phyloP scores from a whole-genome alignment of 805 yeast genomes.

The Pichia thaimueangensis region DNA sequence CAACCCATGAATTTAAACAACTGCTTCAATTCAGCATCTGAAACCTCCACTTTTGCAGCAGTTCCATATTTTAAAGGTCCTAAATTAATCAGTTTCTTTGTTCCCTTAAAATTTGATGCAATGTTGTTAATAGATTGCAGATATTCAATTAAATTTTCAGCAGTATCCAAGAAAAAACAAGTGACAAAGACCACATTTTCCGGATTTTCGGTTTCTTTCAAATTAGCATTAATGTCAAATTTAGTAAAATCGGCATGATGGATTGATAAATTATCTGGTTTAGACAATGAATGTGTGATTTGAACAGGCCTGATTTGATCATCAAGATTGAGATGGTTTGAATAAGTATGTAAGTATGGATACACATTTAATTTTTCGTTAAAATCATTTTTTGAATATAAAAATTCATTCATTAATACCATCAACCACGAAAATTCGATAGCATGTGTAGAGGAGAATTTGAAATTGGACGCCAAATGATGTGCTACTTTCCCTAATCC shows the following conservation, averaged over 20 bases:
- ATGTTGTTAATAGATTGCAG: slow-evolving; percentile 54
- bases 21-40: slow-evolving; percentile 57
- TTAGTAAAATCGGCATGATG: slow-evolving; percentile 60
- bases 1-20: slow-evolving; percentile 59
- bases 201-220: slow-evolving; percentile 12
- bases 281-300: slow-evolving; percentile 23
- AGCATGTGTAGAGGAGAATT: slow-evolving; percentile 49
- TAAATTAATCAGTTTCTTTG: slow-evolving; percentile 71
- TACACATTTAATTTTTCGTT: slow-evolving; percentile 21
- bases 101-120: slow-evolving; percentile 26
- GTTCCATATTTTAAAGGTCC: slow-evolving; percentile 95
- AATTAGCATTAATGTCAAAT: slow-evolving; percentile 32
- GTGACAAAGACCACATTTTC: slow-evolving; percentile 53
- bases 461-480: slow-evolving; percentile 37
- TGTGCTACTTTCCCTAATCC: slow-evolving; percentile 79
- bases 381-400: slow-evolving; percentile 29
- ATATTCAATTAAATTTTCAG: slow-evolving; percentile 76
- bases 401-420: slow-evolving; percentile 61
- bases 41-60: slow-evolving; percentile 69
- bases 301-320: slow-evolving; percentile 46
- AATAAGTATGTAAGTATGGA: slow-evolving; percentile 61
- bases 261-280: slow-evolving; percentile 44
- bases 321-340: slow-evolving; percentile 47
- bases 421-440: slow-evolving; percentile 73
- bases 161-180: slow-evolving; percentile 86